These are phyloP conservation scores for Meyerozyma elateridarum DNA, from an alignment of 1,139 yeast genomes.

Conservation along the genomic window DNA sequence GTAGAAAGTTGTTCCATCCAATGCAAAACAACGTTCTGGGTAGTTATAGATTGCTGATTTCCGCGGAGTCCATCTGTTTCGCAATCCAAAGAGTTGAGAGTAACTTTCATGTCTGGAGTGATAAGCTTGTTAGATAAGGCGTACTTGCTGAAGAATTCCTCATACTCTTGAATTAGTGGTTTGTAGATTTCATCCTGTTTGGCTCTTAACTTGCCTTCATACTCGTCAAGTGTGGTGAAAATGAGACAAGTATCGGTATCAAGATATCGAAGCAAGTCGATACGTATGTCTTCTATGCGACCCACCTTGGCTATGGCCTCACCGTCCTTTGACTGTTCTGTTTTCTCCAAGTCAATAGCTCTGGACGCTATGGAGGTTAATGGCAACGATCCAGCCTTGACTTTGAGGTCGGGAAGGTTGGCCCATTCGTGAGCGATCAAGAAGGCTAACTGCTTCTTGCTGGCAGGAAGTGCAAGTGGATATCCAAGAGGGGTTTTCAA, in stretches of 20 bases:
- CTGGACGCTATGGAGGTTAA: slow-evolving; percentile 83
- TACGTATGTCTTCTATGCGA: slow-evolving; percentile 48
- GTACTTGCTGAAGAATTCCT: slow-evolving; percentile 50
- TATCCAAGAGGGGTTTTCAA: slow-evolving; percentile 83
- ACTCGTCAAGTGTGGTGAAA: slow-evolving; percentile 76
- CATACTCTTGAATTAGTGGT: slow-evolving; percentile 69
- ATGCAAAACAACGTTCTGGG: slow-evolving; percentile 56
- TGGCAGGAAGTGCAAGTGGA: slow-evolving; percentile 57
- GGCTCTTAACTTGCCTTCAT: slow-evolving; percentile 72
- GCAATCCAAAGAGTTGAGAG: slow-evolving; percentile 64
- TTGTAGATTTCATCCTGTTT: slow-evolving; percentile 73
- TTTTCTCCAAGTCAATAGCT: slow-evolving; percentile 62
- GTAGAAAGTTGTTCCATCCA: slow-evolving; percentile 63
- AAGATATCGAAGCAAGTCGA: slow-evolving; percentile 65
- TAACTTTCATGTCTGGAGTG: slow-evolving; percentile 19
- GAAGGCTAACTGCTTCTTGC: slow-evolving; percentile 62
- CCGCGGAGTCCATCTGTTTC: slow-evolving; percentile 80
- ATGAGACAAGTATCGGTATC: slow-evolving; percentile 93
- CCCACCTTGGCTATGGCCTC: slow-evolving; percentile 60
- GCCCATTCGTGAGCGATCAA: slow-evolving; percentile 88
- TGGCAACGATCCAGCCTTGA: slow-evolving; percentile 79
- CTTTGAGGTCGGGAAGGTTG: slow-evolving; percentile 60
- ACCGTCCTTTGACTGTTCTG: slow-evolving; percentile 24
- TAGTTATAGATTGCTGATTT: slow-evolving; percentile 59
- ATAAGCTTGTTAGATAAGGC: slow-evolving; percentile 30